Evolutionary conservation across 73 alveolate genomes (phyloP).

Genomic region (Paramecium bursaria): DNA sequence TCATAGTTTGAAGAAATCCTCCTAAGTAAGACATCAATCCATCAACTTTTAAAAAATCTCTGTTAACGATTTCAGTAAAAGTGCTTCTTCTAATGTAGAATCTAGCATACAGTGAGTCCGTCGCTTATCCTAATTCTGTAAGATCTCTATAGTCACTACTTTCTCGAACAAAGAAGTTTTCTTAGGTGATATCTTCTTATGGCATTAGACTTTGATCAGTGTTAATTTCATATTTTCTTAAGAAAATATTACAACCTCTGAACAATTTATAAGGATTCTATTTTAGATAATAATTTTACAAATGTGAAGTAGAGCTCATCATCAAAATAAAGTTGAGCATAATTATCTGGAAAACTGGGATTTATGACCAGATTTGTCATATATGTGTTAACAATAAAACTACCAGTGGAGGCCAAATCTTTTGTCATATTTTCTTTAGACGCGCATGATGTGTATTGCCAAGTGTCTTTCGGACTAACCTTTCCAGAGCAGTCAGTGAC

Average conservation of each 20-base stretch:
- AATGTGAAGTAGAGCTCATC: slow-evolving; percentile 41
- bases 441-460: neutral
- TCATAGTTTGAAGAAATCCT: slow-evolving; percentile 9
- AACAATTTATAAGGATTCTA: slow-evolving; percentile 2
- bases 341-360: slow-evolving; percentile 7
- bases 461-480: neutral
- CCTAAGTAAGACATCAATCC: slow-evolving; percentile 41
- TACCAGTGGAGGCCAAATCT: neutral
- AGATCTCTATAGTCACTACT: slow-evolving; percentile 26
- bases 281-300: neutral
- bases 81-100: slow-evolving; percentile 27
- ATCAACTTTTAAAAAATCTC: slow-evolving; percentile 2
- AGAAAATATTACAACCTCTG: neutral
- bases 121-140: slow-evolving; percentile 1
- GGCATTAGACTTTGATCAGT: slow-evolving; percentile 42
- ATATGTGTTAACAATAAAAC: neutral
- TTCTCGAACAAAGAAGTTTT: neutral
- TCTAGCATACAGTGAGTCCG: neutral
- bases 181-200: neutral
- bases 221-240: slow-evolving; percentile 10
- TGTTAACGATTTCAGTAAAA: slow-evolving; percentile 12
- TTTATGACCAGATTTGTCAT: slow-evolving; percentile 41
- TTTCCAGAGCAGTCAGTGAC: slow-evolving; percentile 17
- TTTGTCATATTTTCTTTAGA: neutral
- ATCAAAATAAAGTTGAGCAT: neutral